Percentiles rank a stretch among this genome's conserved stretches.
Evolutionary conservation across 768 basidiomycete genomes (phyloP).

Genomic region (Collybiopsis luxurians): DNA sequence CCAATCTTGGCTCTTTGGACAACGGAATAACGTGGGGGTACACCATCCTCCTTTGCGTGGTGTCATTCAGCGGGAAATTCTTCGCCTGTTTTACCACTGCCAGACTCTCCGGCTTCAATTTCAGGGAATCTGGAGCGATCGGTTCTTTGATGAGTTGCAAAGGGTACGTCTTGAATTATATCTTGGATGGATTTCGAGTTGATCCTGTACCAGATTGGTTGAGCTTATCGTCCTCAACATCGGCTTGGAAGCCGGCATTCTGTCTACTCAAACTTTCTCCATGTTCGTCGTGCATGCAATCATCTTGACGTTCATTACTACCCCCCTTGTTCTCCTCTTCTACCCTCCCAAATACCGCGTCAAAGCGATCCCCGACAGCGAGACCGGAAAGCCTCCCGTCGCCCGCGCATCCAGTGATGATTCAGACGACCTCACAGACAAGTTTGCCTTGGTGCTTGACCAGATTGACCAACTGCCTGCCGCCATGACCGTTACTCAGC

Average conservation of each 20-base stretch:
- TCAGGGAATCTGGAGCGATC: slow-evolving; percentile 79
- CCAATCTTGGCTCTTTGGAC: slow-evolving; percentile 77
- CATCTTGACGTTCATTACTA: slow-evolving; percentile 79
- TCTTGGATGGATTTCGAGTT: not conserved
- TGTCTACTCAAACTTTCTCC: slow-evolving; percentile 69
- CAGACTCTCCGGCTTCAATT: slow-evolving; percentile 57
- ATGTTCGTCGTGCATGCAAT: slow-evolving; percentile 87
- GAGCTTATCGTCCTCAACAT: slow-evolving; percentile 93
- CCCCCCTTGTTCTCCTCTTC: slow-evolving; percentile 74
- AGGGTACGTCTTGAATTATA: slow-evolving; percentile 46
- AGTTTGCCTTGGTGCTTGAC: slow-evolving; percentile 75
- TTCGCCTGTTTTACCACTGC: slow-evolving; percentile 63
- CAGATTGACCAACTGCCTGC: slow-evolving; percentile 79
- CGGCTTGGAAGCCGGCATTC: slow-evolving; percentile 66
- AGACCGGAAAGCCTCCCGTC: slow-evolving; percentile 10
- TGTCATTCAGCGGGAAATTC: slow-evolving; percentile 83
- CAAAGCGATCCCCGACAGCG: slow-evolving; percentile 14
- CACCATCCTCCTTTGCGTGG: slow-evolving; percentile 65
- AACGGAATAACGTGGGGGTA: slow-evolving; percentile 82
- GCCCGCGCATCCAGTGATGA: not conserved
- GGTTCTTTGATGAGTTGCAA: slow-evolving; percentile 91
- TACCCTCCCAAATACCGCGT: slow-evolving; percentile 66
- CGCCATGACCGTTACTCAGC: slow-evolving; percentile 77
- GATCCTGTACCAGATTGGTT: slow-evolving; percentile 46
- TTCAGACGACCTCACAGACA: slow-evolving; percentile 47